Evolutionary conservation across 371 early-diverging fungal genomes (phyloP).

Genomic region (Lichtheimia ornata): DNA sequence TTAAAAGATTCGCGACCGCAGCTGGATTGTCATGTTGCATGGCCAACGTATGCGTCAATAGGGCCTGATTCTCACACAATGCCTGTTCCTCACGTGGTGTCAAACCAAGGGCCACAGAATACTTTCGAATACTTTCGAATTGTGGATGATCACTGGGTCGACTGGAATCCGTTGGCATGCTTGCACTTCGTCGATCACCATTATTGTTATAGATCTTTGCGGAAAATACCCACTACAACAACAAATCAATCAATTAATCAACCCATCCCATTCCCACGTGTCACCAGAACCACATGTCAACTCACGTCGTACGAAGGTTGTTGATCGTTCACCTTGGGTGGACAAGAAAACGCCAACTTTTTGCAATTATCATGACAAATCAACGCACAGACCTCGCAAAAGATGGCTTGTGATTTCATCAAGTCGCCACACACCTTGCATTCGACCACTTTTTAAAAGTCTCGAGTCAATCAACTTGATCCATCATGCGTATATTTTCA

Average conservation of each 20-base stretch:
- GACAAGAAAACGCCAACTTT: slow-evolving; percentile 42
- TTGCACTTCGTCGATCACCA: slow-evolving; percentile 1
- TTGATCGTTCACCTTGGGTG: slow-evolving; percentile 45
- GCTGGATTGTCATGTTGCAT: slow-evolving; percentile 21
- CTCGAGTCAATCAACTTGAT: neutral
- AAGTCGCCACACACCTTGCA: slow-evolving; percentile 49
- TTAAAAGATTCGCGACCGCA: slow-evolving; percentile 16
- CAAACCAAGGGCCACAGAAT: slow-evolving; percentile 33
- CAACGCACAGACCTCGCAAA: slow-evolving; percentile 49
- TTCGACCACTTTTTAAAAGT: slow-evolving; percentile 22
- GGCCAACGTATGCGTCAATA: slow-evolving; percentile 32
- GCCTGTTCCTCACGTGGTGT: slow-evolving; percentile 37
- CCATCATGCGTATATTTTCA: neutral
- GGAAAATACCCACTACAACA: slow-evolving; percentile 29
- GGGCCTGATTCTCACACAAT: slow-evolving; percentile 31
- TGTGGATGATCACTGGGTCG: slow-evolving; percentile 28
- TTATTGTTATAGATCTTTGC: slow-evolving; percentile 21
- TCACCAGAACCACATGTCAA: neutral
- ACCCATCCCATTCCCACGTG: neutral
- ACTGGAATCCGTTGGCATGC: neutral
- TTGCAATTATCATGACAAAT: slow-evolving; percentile 48
- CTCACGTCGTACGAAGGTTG: slow-evolving; percentile 49
- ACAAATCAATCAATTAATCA: neutral
- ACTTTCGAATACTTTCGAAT: slow-evolving; percentile 35
- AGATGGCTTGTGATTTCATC: slow-evolving; percentile 25